A percentile compares a stretch with the other conserved stretches of the same genome.
Conservation (phyloP, 371 early-diverging fungal species). For the Syncephalis plumigaleata region DNA sequence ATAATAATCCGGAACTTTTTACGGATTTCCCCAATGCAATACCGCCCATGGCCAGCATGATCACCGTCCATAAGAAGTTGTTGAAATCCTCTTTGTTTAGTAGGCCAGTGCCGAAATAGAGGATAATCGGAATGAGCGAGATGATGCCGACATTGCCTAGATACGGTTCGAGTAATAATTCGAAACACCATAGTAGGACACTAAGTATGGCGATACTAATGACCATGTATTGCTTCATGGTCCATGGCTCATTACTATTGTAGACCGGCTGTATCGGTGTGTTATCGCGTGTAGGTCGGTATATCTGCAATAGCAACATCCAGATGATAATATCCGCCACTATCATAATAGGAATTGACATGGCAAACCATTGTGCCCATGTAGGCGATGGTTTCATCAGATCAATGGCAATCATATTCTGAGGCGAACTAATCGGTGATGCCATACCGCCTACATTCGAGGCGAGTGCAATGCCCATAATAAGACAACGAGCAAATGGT, state of each 20-base stretch:
- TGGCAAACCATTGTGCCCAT: constrained; percentile 72
- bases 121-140: constrained; percentile 79
- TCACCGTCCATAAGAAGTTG: constrained; percentile 81
- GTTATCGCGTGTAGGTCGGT: constrained; percentile 27
- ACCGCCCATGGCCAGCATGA: constrained; percentile 91
- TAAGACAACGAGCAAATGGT: constrained; percentile 64
- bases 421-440: constrained; percentile 93
- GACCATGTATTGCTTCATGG: constrained; percentile 48
- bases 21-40: constrained; percentile 84
- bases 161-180: constrained; percentile 37
- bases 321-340: constrained; percentile 58
- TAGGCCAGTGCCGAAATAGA: constrained; percentile 77
- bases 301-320: constrained; percentile 56
- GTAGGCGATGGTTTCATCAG: constrained; percentile 72
- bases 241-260: constrained; percentile 34
- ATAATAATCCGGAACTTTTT: constrained; percentile 66
- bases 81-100: constrained; percentile 91
- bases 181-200: constrained; percentile 79
- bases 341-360: constrained; percentile 56
- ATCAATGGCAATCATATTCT: constrained; percentile 76
- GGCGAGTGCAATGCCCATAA: constrained; percentile 88
- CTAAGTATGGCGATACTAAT: constrained; percentile 43
- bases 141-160: constrained; percentile 89
- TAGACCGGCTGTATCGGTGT: constrained; percentile 33
- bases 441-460: constrained; percentile 95